Conservation (phyloP, 345 rosid species). For the Brassica rapa region DNA sequence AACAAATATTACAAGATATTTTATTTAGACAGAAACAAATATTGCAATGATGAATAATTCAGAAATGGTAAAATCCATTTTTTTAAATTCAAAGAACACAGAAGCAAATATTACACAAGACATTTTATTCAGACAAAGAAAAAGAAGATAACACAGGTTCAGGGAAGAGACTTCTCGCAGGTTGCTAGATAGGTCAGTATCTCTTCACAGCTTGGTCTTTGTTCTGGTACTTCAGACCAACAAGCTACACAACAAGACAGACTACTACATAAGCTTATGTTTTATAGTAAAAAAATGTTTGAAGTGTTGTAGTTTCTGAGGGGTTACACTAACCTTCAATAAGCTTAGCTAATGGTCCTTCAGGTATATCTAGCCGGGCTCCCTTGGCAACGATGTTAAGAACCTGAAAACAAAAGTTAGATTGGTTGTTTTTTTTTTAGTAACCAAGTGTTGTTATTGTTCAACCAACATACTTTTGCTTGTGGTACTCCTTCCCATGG, state of each 20-base stretch:
- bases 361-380: conserved; percentile 71
- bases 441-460: conserved; percentile 13
- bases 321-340: conserved; percentile 32
- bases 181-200: conserved; percentile 61
- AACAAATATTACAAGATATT: not conserved
- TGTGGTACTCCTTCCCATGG: conserved; percentile 91
- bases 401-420: conserved; percentile 51
- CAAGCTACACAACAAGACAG: conserved; percentile 58
- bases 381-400: conserved; percentile 73
- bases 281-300: too few species aligned
- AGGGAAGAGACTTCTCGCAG: conserved; percentile 46
- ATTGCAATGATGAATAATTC: conserved; percentile 15
- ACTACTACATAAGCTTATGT: conserved; percentile 3
- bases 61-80: not conserved
- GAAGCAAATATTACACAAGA: not conserved
- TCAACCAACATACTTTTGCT: conserved; percentile 51
- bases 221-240: conserved; percentile 81
- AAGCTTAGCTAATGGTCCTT: conserved; percentile 71
- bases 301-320: not conserved
- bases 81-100: not conserved
- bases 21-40: not conserved
- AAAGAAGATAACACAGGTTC: not conserved
- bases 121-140: not conserved
- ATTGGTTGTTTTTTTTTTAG: not conserved
- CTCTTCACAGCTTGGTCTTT: conserved; percentile 73